A percentile compares a stretch with the other conserved stretches of the same genome.
Evolutionary conservation across 129 eudicot species (phyloP).

Genomic region (Flaveria trinervia): DNA sequence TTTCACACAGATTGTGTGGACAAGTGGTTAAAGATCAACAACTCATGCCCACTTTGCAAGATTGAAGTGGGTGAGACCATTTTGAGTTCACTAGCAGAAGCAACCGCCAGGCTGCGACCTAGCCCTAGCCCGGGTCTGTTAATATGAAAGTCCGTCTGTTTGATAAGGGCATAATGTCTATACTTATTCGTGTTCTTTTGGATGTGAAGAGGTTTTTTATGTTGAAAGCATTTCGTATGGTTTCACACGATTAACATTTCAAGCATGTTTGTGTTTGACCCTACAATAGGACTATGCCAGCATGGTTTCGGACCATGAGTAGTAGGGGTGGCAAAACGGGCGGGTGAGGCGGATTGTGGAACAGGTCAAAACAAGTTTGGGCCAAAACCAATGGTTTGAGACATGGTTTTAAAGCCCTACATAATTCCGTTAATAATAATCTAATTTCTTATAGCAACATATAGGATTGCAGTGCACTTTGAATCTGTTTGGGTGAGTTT

Average conservation of each 20-base stretch:
- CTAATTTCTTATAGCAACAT: not conserved
- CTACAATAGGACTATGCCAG: conserved; percentile 12
- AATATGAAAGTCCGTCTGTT: conserved; percentile 22
- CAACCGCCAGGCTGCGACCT: conserved; percentile 62
- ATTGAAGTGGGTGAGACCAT: conserved; percentile 84
- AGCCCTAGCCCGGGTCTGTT: conserved; percentile 36
- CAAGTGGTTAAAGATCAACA: conserved; percentile 90
- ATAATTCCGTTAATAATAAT: too few species aligned
- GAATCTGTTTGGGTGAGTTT: not conserved
- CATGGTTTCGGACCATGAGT: not conserved
- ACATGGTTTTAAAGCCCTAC: not conserved
- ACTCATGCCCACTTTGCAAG: conserved; percentile 89
- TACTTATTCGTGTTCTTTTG: conserved; percentile 18
- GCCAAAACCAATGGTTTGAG: not conserved
- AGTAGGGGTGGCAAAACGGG: not conserved
- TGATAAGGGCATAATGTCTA: conserved; percentile 30
- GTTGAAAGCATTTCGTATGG: conserved; percentile 17
- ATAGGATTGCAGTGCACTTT: not conserved
- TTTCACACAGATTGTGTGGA: conserved; percentile 93
- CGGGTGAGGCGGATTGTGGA: not conserved
- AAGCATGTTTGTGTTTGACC: conserved; percentile 9
- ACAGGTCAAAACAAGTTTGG: not conserved
- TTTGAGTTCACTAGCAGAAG: conserved; percentile 58
- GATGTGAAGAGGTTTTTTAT: conserved; percentile 14
- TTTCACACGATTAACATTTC: conserved; percentile 12